Conservation (phyloP, 441 rosid genomes). For the Iberis amara region DNA sequence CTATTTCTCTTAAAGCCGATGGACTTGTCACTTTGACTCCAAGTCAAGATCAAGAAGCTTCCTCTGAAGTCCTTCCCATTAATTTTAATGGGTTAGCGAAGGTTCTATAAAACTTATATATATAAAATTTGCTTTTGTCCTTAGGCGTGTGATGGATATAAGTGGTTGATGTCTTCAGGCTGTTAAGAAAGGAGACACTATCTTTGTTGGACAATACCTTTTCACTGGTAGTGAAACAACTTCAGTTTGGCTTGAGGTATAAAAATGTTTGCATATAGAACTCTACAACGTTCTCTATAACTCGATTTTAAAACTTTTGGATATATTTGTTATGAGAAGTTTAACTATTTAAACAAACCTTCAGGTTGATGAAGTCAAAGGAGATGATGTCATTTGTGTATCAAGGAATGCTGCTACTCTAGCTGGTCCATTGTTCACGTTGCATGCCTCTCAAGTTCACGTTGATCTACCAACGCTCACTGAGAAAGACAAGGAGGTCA, state of each 20-base stretch:
- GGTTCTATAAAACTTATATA: slow-evolving; percentile 34
- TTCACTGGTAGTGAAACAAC: slow-evolving; percentile 98
- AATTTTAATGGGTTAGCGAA: slow-evolving; percentile 77
- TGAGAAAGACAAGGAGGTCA: slow-evolving; percentile 85
- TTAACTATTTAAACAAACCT: slow-evolving; percentile 12
- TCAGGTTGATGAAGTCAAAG: slow-evolving; percentile 84
- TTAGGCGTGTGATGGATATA: slow-evolving; percentile 3
- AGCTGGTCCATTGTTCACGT: slow-evolving; percentile 76
- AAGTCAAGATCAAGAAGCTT: slow-evolving; percentile 63
- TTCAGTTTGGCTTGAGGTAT: slow-evolving; percentile 97
- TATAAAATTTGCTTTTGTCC: neutral
- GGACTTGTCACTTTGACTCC: slow-evolving; percentile 72
- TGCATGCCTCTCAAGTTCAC: slow-evolving; percentile 82
- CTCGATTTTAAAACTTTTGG: too few relatives aligned
- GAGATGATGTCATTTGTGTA: slow-evolving; percentile 74
- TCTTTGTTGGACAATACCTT: slow-evolving; percentile 86
- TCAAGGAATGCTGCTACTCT: slow-evolving; percentile 84
- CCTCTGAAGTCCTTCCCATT: slow-evolving; percentile 78
- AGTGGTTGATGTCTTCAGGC: slow-evolving; percentile 48
- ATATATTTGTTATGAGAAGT: too few relatives aligned
- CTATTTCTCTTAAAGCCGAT: slow-evolving; percentile 70
- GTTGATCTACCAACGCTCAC: slow-evolving; percentile 88
- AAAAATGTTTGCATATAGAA: too few relatives aligned
- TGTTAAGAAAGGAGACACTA: slow-evolving; percentile 89
- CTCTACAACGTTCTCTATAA: too few relatives aligned